Conservation (phyloP, 1,284 basidiomycete species). For the Rhodofomes roseus region DNA sequence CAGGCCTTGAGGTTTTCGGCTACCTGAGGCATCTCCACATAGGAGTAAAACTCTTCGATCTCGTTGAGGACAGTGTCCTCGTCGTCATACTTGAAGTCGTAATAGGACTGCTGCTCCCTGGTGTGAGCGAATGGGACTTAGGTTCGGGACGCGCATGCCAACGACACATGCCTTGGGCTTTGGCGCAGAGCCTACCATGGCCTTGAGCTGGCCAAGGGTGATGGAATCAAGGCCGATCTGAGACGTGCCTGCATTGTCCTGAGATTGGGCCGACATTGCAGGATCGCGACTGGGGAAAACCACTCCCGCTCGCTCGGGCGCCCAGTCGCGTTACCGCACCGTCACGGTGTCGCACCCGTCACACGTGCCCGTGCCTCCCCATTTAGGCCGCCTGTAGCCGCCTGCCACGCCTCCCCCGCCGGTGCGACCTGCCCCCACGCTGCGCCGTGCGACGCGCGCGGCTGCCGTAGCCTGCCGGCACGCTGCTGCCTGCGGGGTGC, state of each 20-base stretch:
- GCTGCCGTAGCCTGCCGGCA: neutral
- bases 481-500: neutral
- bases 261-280: slow-evolving; percentile 15
- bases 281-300: slow-evolving; percentile 26
- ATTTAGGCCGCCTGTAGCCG: neutral
- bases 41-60: slow-evolving; percentile 98
- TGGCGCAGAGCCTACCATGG: slow-evolving; percentile 64
- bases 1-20: slow-evolving; percentile 87
- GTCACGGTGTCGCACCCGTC: neutral
- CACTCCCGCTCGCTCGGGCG: slow-evolving; percentile 17
- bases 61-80: slow-evolving; percentile 95
- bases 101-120: slow-evolving; percentile 69
- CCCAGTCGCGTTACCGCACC: neutral
- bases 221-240: slow-evolving; percentile 58
- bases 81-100: slow-evolving; percentile 92
- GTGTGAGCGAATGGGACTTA: slow-evolving; percentile 9
- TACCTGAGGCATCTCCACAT: slow-evolving; percentile 92
- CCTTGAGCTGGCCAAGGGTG: slow-evolving; percentile 78
- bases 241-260: slow-evolving; percentile 15
- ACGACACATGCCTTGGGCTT: slow-evolving; percentile 65
- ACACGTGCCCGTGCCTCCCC: neutral
- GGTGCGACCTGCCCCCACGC: neutral
- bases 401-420: neutral
- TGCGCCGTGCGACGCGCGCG: neutral
- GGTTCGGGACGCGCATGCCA: slow-evolving; percentile 1